phyloP scores from a whole-genome alignment of 192 early-diverging fungal genomes.

The Linnemannia hyalina region DNA sequence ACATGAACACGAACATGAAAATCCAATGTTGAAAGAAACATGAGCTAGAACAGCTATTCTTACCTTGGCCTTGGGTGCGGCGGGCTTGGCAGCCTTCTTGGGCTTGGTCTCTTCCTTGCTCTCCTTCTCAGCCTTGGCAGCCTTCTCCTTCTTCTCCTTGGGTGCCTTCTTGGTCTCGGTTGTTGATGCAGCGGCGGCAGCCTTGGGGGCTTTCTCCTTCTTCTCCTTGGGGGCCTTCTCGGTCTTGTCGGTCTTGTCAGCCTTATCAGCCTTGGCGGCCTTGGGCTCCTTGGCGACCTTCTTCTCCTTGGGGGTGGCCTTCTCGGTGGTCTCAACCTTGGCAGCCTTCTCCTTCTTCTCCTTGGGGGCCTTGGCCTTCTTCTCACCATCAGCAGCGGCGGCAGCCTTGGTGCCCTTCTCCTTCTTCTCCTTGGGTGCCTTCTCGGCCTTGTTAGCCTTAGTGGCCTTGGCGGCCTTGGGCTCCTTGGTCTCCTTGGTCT shows the following conservation, averaged over 20 bases:
- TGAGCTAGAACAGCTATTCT: not conserved
- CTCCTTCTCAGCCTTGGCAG: slow-evolving; percentile 27
- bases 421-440: slow-evolving; percentile 18
- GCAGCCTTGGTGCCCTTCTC: slow-evolving; percentile 6
- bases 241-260: slow-evolving; percentile 16
- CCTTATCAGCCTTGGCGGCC: slow-evolving; percentile 15
- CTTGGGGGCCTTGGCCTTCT: slow-evolving; percentile 29
- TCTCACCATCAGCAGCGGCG: slow-evolving; percentile 21
- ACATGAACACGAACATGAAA: not conserved
- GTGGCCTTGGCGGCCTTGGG: not conserved
- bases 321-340: slow-evolving; percentile 8
- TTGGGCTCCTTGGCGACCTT: slow-evolving; percentile 22
- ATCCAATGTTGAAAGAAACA: not conserved
- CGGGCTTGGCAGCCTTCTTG: slow-evolving; percentile 27
- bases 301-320: slow-evolving; percentile 39
- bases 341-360: slow-evolving; percentile 34
- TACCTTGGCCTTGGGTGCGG: slow-evolving; percentile 24
- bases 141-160: slow-evolving; percentile 34
- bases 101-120: slow-evolving; percentile 14
- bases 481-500: slow-evolving; percentile 8
- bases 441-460: slow-evolving; percentile 21
- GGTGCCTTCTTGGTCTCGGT: slow-evolving; percentile 25
- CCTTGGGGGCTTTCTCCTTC: slow-evolving; percentile 27
- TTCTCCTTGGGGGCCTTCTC: slow-evolving; percentile 44
- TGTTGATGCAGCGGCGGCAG: slow-evolving; percentile 23